These are phyloP conservation scores for Solanum verrucosum DNA, from an alignment of 257 asterid genomes.

Conservation along the genomic window DNA sequence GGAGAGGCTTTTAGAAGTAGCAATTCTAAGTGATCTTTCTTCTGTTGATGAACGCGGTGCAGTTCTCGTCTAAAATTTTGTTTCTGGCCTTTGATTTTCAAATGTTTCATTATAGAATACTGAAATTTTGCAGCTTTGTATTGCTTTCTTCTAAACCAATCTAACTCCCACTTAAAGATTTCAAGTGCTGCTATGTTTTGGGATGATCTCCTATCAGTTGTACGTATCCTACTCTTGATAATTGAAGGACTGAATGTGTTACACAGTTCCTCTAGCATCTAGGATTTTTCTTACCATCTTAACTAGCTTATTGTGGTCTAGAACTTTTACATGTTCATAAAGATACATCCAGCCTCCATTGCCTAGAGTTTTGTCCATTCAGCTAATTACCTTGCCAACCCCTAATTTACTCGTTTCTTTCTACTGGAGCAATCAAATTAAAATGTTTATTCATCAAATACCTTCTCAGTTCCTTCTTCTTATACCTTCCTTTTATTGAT, in stretches of 20 bases:
- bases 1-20: not conserved
- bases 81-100: not conserved
- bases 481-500: too few relatives aligned
- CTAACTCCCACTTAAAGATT: not conserved
- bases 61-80: not conserved
- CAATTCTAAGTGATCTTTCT: not conserved
- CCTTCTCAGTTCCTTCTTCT: too few relatives aligned
- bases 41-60: not conserved
- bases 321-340: too few relatives aligned
- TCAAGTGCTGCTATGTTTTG: not conserved
- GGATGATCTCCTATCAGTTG: not conserved
- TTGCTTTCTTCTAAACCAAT: not conserved
- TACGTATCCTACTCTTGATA: not conserved
- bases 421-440: too few relatives aligned
- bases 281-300: not conserved
- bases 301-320: not conserved
- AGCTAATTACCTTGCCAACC: too few relatives aligned
- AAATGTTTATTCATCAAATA: too few relatives aligned
- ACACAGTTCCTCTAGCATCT: not conserved
- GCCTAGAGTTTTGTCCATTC: too few relatives aligned
- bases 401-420: too few relatives aligned
- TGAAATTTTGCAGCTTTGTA: not conserved
- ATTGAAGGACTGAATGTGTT: not conserved
- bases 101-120: not conserved
- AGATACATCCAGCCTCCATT: too few relatives aligned